phyloP scores from a whole-genome alignment of 805 yeast genomes.

The Candida patagonica region DNA sequence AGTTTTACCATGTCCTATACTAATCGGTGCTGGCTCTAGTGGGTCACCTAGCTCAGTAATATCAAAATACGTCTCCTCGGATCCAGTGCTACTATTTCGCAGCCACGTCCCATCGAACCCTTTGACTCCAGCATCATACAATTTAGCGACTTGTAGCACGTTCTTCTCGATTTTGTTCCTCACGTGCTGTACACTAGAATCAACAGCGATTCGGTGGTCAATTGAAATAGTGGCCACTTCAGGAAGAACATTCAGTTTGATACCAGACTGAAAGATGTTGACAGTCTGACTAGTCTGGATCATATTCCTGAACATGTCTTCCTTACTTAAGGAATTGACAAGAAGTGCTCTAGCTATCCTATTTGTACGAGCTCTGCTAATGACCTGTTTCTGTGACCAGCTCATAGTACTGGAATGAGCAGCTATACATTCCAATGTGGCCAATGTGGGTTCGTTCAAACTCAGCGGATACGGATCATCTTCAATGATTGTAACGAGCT shows the following conservation, averaged over 20 bases:
- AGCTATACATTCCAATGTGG: constrained; percentile 8
- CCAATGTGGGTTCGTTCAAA: constrained; percentile 3
- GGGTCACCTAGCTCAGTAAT: constrained; percentile 7
- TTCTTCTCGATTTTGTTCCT: constrained; percentile 30
- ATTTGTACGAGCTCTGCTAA: constrained; percentile 4
- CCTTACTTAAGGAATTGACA: constrained; percentile 2
- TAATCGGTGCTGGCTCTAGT: constrained; percentile 45
- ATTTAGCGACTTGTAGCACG: constrained; percentile 35
- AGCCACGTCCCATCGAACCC: constrained; percentile 24
- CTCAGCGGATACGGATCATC: constrained; percentile 29
- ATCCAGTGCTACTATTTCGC: neutral
- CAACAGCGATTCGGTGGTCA: constrained; percentile 59
- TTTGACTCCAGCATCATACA: constrained; percentile 40
- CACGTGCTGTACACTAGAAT: constrained; percentile 39
- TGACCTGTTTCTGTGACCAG: constrained; percentile 5
- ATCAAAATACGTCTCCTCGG: constrained; percentile 3
- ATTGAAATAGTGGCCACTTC: constrained; percentile 45
- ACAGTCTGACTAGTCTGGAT: constrained; percentile 59
- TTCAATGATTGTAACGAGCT: constrained; percentile 46
- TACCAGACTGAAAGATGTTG: constrained; percentile 62
- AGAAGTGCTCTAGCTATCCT: constrained; percentile 16
- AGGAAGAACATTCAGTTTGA: constrained; percentile 70
- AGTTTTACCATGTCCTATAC: constrained; percentile 35
- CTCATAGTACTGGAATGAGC: constrained; percentile 6
- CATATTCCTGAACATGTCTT: constrained; percentile 14